Conservation (phyloP, 2,329 filamentous ascomycete genomes). For the Calonectria multiphialidica region DNA sequence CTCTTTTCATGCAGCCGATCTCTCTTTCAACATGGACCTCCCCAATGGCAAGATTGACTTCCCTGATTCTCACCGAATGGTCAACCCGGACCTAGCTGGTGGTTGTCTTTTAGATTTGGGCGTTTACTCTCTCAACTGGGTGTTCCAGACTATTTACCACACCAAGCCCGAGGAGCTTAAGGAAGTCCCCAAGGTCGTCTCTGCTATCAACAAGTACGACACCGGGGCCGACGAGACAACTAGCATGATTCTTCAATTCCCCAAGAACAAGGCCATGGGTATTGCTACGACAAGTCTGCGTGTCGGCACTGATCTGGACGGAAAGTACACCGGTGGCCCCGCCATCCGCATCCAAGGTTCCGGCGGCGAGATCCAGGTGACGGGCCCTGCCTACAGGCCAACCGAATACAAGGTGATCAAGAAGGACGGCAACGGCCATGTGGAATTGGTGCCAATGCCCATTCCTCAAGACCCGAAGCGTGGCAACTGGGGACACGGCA, state of each 20-base stretch:
- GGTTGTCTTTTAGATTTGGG: constrained; percentile 87
- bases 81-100: constrained; percentile 86
- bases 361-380: constrained; percentile 85
- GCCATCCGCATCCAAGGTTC: constrained; percentile 85
- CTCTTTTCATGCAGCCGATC: constrained; percentile 58
- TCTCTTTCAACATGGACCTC: constrained; percentile 70
- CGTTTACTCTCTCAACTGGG: constrained; percentile 90
- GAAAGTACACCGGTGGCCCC: constrained; percentile 69
- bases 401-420: constrained; percentile 73
- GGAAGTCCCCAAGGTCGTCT: constrained; percentile 75
- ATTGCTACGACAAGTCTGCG: constrained; percentile 77
- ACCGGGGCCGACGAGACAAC: constrained; percentile 84
- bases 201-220: constrained; percentile 78
- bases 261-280: constrained; percentile 75
- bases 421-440: constrained; percentile 58
- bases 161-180: constrained; percentile 77
- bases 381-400: constrained; percentile 78
- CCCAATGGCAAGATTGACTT: constrained; percentile 69
- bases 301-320: constrained; percentile 71
- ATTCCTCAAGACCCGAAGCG: constrained; percentile 63
- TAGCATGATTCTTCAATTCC: constrained; percentile 83
- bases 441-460: constrained; percentile 65
- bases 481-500: constrained; percentile 75
- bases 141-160: constrained; percentile 91
- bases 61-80: constrained; percentile 77